These are phyloP conservation scores for Arabidopsis hybrid DNA, from an alignment of 441 rosid genomes.

Conservation along the genomic window DNA sequence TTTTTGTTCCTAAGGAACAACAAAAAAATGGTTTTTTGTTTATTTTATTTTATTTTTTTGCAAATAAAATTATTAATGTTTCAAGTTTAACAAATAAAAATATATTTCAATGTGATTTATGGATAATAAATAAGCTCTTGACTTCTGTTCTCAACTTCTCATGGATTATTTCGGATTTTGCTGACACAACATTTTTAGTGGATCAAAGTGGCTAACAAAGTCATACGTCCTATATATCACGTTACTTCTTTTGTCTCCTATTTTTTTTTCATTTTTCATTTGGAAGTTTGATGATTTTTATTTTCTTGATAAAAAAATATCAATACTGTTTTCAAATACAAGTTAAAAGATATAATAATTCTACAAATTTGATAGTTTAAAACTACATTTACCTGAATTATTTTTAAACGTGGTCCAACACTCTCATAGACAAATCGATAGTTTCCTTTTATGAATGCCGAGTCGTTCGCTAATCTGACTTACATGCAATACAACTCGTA, in stretches of 20 bases:
- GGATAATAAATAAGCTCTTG: neutral
- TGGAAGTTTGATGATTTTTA: neutral
- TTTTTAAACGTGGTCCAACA: neutral
- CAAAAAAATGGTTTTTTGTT: neutral
- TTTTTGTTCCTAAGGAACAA: too few relatives aligned
- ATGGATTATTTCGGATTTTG: slow-evolving; percentile 31
- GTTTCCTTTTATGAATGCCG: neutral
- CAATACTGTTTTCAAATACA: neutral
- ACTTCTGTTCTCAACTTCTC: slow-evolving; percentile 15
- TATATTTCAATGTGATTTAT: slow-evolving; percentile 3
- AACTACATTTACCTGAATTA: neutral
- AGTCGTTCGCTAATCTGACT: neutral
- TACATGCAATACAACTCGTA: neutral
- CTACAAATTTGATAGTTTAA: neutral
- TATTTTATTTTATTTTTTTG: neutral
- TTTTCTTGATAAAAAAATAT: neutral
- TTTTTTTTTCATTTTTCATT: neutral
- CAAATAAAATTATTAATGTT: neutral
- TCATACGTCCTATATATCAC: slow-evolving; percentile 27
- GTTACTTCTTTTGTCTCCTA: slow-evolving; percentile 26
- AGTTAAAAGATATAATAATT: too few relatives aligned
- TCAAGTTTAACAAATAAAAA: neutral
- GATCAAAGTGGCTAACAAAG: slow-evolving; percentile 26
- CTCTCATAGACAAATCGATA: neutral
- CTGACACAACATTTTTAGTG: slow-evolving; percentile 24